Evolutionary conservation across 768 basidiomycete genomes (phyloP).

Genomic region (Imleria badia): DNA sequence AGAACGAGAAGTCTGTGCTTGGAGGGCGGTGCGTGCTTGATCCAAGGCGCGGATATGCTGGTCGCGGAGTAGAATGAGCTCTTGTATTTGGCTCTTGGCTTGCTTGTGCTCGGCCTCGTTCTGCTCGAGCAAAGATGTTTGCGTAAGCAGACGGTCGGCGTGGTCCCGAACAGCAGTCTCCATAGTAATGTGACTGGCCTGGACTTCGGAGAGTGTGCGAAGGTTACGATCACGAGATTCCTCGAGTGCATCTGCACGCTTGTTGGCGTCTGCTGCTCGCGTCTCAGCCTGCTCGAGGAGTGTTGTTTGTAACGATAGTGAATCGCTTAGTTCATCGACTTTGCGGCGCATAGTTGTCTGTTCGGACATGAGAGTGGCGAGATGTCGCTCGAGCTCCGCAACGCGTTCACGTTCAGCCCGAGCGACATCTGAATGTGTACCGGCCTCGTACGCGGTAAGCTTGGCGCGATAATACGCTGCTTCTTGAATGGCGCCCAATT

Average conservation of each 20-base stretch:
- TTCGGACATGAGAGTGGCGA: conserved; percentile 60
- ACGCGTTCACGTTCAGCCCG: conserved; percentile 80
- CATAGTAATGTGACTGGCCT: conserved; percentile 55
- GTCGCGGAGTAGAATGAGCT: conserved; percentile 67
- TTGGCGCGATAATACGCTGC: conserved; percentile 96
- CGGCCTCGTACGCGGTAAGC: conserved; percentile 78
- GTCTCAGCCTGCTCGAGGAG: conserved; percentile 79
- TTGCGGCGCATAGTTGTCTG: conserved; percentile 68
- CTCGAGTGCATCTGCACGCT: conserved; percentile 75
- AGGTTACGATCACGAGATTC: conserved; percentile 61
- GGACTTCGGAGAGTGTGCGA: conserved; percentile 68
- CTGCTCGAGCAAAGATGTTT: conserved; percentile 74
- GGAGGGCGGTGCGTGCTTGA: conserved; percentile 76
- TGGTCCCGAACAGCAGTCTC: conserved; percentile 75
- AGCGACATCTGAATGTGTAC: conserved; percentile 59
- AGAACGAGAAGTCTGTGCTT: conserved; percentile 71
- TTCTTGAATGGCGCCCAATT: conserved; percentile 82
- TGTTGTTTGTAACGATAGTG: conserved; percentile 73
- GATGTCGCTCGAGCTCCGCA: conserved; percentile 68
- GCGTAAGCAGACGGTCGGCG: conserved; percentile 66
- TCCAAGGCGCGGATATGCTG: conserved; percentile 88
- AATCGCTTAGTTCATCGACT: conserved; percentile 68
- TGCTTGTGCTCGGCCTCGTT: conserved; percentile 74
- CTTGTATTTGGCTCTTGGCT: conserved; percentile 66
- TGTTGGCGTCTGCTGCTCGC: conserved; percentile 67